phyloP scores from a whole-genome alignment of 1,139 yeast genomes.

The Pneumocystis jirovecii region DNA sequence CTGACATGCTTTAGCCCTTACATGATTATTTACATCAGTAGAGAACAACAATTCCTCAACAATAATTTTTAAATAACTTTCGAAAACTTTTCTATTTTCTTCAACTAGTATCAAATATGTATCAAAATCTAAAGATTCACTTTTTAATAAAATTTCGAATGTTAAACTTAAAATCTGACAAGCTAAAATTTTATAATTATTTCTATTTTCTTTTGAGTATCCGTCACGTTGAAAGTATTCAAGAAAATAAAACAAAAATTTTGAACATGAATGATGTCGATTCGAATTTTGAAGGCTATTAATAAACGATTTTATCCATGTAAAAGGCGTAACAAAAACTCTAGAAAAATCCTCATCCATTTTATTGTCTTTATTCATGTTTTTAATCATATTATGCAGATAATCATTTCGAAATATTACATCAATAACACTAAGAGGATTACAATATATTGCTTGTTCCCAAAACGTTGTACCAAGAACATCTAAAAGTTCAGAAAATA shows the following conservation, averaged over 20 bases:
- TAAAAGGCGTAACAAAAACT: slow-evolving; percentile 2
- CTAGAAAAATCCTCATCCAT: not conserved
- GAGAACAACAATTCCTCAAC: slow-evolving; percentile 7
- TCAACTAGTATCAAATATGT: slow-evolving; percentile 13
- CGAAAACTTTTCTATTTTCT: slow-evolving; percentile 13
- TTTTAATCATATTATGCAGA: slow-evolving; percentile 7
- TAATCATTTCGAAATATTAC: slow-evolving; percentile 11
- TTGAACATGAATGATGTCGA: slow-evolving; percentile 3
- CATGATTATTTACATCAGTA: not conserved
- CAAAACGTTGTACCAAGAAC: slow-evolving; percentile 16
- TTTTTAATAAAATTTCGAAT: not conserved
- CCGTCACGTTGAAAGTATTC: not conserved
- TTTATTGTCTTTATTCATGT: not conserved
- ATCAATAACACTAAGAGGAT: slow-evolving; percentile 15
- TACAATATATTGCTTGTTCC: slow-evolving; percentile 15
- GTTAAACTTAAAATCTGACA: not conserved
- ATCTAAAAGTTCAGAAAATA: slow-evolving; percentile 9
- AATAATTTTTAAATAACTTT: slow-evolving; percentile 10
- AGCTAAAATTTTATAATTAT: slow-evolving; percentile 1
- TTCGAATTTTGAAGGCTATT: slow-evolving; percentile 3
- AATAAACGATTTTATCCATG: slow-evolving; percentile 14
- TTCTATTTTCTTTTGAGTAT: not conserved
- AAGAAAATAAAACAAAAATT: slow-evolving; percentile 3
- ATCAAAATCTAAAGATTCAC: slow-evolving; percentile 1
- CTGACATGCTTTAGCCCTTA: not conserved